Evolutionary conservation across 1,139 yeast species (phyloP), one percentile per base, ranked within the genome.

Genomic region (Lodderomyces parapsilosis): DNA sequence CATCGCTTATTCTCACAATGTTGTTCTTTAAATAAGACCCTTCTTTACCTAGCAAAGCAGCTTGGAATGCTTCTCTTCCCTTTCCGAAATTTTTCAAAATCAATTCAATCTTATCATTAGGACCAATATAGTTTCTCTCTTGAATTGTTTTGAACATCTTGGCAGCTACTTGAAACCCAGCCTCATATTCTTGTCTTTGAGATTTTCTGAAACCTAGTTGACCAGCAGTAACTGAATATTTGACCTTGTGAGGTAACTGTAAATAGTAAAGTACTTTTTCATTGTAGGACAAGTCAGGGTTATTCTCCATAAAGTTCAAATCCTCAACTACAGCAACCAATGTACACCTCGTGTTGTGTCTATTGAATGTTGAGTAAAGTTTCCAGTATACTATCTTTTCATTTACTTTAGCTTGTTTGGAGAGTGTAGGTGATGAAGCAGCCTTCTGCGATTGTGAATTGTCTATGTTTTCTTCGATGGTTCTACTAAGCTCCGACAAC

Each of bases 161-260:
- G 7, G 90, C 71, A 18, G 90, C 73, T 10, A 93, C 86, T 60
- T 90, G 96, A 71, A 86, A 90, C n/a, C 86, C 87, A 1, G 96
- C 97, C 66, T 91, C 99, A 59, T 88, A 88, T 62, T 90, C 96
- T 43, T 95, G 88, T 66, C 96, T 78, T 46, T 85, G 86, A 8
- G 87, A 79, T 58, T 85, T 84, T 57, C 87, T 77, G 64, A 85
- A 86, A 6, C 94, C 94, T 46, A 85, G 67, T 58, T 76, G 78
- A 41, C 94, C 94, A 0, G 91, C 84, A 20, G 85, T 75, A 42
- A 87, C 68, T 35, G 84, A 79, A 43, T 84, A 62, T 52, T 80
- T 76, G 37, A 85, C 83, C 51, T 81, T 86, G 61, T 90, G 94
- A 24, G 90, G 95, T 43, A 91, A 79, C 52, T 86, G 81, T 56